Evolutionary conservation across 1,284 basidiomycete species (phyloP).

Genomic region (Cutaneotrichosporon sp.): DNA sequence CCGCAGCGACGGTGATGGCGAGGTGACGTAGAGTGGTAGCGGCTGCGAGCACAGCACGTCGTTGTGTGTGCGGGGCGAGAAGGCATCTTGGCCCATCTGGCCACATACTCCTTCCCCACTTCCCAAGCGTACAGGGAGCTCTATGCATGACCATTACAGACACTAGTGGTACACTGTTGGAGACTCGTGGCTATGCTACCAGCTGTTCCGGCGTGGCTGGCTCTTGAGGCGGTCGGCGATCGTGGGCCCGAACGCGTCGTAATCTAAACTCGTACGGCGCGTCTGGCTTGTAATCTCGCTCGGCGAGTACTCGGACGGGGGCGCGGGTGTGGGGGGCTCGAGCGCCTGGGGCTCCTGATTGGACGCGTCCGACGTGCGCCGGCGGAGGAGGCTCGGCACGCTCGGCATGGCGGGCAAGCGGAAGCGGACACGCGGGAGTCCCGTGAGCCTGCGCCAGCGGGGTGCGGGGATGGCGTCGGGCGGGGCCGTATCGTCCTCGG

Average conservation of each 20-base stretch:
- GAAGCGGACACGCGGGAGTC: neutral
- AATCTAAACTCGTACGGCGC: conserved; percentile 1
- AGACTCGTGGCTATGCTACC: neutral
- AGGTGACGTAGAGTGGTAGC: neutral
- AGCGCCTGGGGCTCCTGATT: neutral
- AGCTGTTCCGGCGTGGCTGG: neutral
- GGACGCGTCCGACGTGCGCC: neutral
- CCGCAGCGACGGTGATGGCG: neutral
- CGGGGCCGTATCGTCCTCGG: neutral
- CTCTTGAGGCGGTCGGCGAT: neutral
- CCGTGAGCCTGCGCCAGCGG: neutral
- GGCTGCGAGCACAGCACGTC: neutral
- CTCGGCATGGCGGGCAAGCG: neutral
- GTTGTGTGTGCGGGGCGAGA: neutral
- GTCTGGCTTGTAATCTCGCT: neutral
- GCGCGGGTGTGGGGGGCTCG: neutral
- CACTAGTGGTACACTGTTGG: neutral
- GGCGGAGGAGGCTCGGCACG: neutral
- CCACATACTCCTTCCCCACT: no score
- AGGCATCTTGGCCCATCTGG: no score
- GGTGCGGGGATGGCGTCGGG: no score
- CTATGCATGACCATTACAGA: neutral
- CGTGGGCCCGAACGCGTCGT: conserved; percentile 3
- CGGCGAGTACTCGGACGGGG: neutral
- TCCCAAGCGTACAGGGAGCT: no score